phyloP scores from a whole-genome alignment of 257 asterid genomes.

The Gynochthodes officinalis region DNA sequence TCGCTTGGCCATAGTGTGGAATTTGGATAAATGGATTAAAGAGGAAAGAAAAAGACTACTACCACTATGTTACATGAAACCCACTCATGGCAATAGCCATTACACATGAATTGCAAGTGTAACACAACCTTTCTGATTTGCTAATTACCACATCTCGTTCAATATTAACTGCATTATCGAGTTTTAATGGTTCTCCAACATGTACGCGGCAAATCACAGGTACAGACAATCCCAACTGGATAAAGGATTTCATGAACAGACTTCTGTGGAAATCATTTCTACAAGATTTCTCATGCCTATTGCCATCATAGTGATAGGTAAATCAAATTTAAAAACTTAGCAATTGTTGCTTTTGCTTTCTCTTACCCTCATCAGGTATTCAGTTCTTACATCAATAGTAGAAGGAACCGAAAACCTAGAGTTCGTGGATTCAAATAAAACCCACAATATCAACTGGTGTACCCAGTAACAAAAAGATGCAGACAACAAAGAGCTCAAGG shows the following conservation, averaged over 20 bases:
- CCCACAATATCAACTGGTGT: neutral
- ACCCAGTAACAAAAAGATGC: neutral
- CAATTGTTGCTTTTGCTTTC: neutral
- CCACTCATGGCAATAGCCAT: neutral
- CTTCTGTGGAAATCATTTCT: neutral
- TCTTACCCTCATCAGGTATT: neutral
- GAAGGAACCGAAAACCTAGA: neutral
- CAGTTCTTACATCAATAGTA: neutral
- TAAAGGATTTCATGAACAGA: neutral
- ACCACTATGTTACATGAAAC: neutral
- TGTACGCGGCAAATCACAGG: too few species aligned
- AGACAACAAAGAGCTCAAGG: neutral
- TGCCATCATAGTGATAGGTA: neutral
- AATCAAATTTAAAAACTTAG: neutral
- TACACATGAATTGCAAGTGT: neutral
- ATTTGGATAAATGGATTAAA: too few species aligned
- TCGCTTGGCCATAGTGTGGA: too few species aligned
- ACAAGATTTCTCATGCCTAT: neutral
- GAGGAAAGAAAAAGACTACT: neutral
- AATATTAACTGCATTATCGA: too few species aligned
- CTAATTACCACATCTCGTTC: neutral
- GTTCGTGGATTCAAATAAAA: neutral
- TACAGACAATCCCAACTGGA: neutral
- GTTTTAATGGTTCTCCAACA: neutral
- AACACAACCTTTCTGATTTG: neutral